phyloP scores from a whole-genome alignment of 495 filamentous ascomycete species.

The Aspergillus affinis region DNA sequence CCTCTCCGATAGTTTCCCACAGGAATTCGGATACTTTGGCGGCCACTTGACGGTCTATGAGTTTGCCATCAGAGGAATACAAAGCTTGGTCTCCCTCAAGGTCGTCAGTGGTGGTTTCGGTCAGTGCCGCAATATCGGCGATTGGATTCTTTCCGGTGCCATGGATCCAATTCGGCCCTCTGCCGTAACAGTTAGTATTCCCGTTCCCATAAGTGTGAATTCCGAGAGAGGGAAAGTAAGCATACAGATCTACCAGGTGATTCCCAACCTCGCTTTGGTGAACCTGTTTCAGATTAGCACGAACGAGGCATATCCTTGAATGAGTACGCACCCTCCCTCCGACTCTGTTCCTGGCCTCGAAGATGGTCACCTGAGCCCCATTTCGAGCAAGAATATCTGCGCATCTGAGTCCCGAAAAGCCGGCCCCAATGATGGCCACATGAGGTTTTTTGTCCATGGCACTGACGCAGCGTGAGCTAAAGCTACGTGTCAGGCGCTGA shows the following conservation, averaged over 20 bases:
- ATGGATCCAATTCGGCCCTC: conserved; percentile 96
- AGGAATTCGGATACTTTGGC: conserved; percentile 58
- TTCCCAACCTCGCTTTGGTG: conserved; percentile 37
- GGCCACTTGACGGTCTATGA: conserved; percentile 52
- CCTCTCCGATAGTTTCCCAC: conserved; percentile 78
- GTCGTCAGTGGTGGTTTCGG: conserved; percentile 57
- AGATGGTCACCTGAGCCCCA: conserved; percentile 77
- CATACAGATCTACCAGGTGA: conserved; percentile 50
- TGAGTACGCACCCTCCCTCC: conserved; percentile 69
- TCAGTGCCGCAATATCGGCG: conserved; percentile 68
- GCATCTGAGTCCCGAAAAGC: conserved; percentile 82
- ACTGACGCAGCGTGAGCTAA: background rate
- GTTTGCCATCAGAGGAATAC: conserved; percentile 63
- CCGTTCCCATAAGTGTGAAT: background rate
- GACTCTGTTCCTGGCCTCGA: conserved; percentile 80
- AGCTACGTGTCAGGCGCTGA: background rate
- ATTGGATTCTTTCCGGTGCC: conserved; percentile 86
- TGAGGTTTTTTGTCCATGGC: conserved; percentile 42
- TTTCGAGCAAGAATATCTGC: conserved; percentile 77
- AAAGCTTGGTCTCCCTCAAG: conserved; percentile 54
- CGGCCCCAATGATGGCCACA: conserved; percentile 81
- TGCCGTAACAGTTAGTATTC: conserved; percentile 19
- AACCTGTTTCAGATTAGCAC: conserved; percentile 29
- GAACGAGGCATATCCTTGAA: background rate
- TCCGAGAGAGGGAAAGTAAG: background rate